Evolutionary conservation across 225 moss, liverwort and hornwort genomes (phyloP).

Genomic region (Polytrichum commune): DNA sequence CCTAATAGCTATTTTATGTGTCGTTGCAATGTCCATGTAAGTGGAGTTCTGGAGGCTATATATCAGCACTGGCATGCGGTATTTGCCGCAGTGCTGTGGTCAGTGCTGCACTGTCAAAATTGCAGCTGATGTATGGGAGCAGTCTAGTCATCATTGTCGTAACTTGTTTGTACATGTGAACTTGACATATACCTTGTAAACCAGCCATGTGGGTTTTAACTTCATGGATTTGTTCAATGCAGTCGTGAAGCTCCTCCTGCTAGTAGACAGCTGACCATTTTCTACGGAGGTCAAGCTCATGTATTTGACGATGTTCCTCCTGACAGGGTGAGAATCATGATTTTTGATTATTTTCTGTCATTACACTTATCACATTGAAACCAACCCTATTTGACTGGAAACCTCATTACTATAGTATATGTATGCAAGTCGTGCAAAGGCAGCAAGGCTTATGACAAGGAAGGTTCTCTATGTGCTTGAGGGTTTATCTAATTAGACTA

Average conservation of each 20-base stretch:
- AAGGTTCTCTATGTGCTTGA: neutral
- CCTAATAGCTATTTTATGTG: neutral
- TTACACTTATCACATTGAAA: neutral
- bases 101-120: too few relatives aligned
- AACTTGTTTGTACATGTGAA: too few relatives aligned
- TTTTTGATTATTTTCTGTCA: neutral
- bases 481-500: neutral
- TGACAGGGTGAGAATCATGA: constrained; percentile 65
- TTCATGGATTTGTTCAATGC: constrained; percentile 1
- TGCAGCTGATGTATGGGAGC: too few relatives aligned
- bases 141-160: too few relatives aligned
- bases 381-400: neutral
- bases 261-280: constrained; percentile 93
- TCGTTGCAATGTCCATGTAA: neutral
- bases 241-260: constrained; percentile 75
- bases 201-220: too few relatives aligned
- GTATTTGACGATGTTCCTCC: constrained; percentile 96
- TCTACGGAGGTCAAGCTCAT: constrained; percentile 97
- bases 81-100: neutral
- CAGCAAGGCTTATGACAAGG: neutral
- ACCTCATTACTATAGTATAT: neutral
- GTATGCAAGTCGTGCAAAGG: neutral
- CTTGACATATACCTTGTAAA: too few relatives aligned
- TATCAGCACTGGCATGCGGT: neutral
- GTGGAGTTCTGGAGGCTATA: neutral